Percentiles rank a stretch among this genome's conserved stretches.
Conservation (phyloP, 352 stramenopile species). For the Globisporangium emineosum region DNA sequence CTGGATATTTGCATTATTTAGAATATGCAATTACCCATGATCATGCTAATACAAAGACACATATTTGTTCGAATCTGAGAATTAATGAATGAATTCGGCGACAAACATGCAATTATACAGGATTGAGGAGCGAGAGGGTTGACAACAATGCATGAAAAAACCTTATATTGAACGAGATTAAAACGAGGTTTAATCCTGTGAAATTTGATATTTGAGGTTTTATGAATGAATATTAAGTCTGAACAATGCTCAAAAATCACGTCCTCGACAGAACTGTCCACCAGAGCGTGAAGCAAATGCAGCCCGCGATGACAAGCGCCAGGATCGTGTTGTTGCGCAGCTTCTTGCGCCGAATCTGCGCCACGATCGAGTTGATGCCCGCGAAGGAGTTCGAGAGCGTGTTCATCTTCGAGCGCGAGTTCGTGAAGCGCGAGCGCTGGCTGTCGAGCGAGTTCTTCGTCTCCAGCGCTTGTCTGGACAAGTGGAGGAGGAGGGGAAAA, state of each 20-base stretch:
- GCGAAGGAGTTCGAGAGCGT: conserved; percentile 89
- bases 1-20: too few species aligned
- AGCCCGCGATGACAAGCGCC: conserved; percentile 93
- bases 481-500: neutral
- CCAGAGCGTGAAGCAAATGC: conserved; percentile 97
- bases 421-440: conserved; percentile 87
- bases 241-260: conserved; percentile 26
- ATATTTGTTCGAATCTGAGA: too few species aligned
- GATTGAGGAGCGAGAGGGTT: too few species aligned
- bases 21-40: too few species aligned
- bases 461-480: conserved; percentile 69
- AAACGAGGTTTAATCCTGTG: neutral
- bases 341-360: conserved; percentile 95
- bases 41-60: too few species aligned
- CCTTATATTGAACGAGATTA: too few species aligned
- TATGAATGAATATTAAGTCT: neutral
- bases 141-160: too few species aligned
- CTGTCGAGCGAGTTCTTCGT: conserved; percentile 85
- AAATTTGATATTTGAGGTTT: neutral
- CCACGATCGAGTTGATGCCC: conserved; percentile 95
- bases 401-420: conserved; percentile 80
- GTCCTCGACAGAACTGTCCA: conserved; percentile 84
- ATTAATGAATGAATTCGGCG: too few species aligned
- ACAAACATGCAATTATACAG: too few species aligned
- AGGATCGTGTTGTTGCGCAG: conserved; percentile 97